Evolutionary conservation across 257 asterid species (phyloP).

Genomic region (Solanum tacnaense): DNA sequence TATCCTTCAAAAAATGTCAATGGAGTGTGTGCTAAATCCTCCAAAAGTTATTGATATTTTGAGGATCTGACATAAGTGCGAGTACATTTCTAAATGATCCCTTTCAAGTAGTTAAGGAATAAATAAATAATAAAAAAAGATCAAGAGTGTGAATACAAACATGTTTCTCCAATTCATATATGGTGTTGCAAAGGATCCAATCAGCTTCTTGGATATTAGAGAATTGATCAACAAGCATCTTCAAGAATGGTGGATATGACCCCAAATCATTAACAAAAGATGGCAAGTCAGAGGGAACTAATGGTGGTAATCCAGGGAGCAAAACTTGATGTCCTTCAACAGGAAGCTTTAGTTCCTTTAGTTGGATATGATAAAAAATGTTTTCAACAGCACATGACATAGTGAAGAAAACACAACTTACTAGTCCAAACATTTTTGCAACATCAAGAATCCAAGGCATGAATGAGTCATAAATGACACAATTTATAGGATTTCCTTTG

Average conservation of each 20-base stretch:
- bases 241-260: slow-evolving; percentile 19
- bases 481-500: slow-evolving; percentile 16
- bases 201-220: slow-evolving; percentile 19
- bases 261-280: slow-evolving; percentile 14
- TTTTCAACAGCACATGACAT: slow-evolving; percentile 11
- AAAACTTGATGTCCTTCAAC: not conserved
- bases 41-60: not conserved
- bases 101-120: not conserved
- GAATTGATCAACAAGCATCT: slow-evolving; percentile 21
- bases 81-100: not conserved
- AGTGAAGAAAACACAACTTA: slow-evolving; percentile 18
- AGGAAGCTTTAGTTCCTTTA: not conserved
- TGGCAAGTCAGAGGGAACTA: slow-evolving; percentile 31
- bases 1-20: not conserved
- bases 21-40: not conserved
- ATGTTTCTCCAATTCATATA: not conserved
- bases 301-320: slow-evolving; percentile 26
- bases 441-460: slow-evolving; percentile 34
- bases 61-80: not conserved
- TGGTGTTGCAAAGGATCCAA: slow-evolving; percentile 34
- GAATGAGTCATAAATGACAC: slow-evolving; percentile 30
- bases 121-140: not conserved
- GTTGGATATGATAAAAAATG: not conserved
- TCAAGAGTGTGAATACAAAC: not conserved
- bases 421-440: slow-evolving; percentile 14